phyloP scores from a whole-genome alignment of 129 eudicot genomes.

The Logfia minima region DNA sequence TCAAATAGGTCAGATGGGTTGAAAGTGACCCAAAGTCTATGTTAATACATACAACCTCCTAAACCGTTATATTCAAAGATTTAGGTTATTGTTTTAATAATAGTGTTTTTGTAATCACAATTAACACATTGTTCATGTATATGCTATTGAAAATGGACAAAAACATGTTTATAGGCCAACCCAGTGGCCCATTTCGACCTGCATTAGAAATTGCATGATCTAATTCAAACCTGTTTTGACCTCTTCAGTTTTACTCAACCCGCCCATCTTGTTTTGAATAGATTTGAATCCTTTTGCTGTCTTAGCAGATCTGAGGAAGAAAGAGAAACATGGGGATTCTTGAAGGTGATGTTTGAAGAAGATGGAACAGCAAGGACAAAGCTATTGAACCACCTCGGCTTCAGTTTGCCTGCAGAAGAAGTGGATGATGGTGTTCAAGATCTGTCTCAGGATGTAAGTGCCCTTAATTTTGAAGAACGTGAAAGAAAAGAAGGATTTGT shows the following conservation, averaged over 20 bases:
- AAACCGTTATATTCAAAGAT: background rate
- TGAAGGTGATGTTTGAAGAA: slow-evolving; percentile 93
- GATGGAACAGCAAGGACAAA: slow-evolving; percentile 88
- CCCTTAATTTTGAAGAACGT: slow-evolving; percentile 51
- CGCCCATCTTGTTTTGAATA: slow-evolving; percentile 4
- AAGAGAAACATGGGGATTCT: slow-evolving; percentile 84
- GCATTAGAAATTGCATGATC: background rate
- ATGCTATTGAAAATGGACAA: background rate
- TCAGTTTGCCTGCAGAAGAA: slow-evolving; percentile 61
- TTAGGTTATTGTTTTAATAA: background rate
- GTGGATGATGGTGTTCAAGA: slow-evolving; percentile 43
- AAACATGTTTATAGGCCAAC: background rate
- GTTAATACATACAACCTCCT: background rate
- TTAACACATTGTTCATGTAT: background rate
- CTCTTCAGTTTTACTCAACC: background rate
- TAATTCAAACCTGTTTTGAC: background rate
- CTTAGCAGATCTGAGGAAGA: slow-evolving; percentile 69
- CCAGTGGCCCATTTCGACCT: background rate
- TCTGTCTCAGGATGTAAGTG: slow-evolving; percentile 53
- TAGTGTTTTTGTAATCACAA: background rate
- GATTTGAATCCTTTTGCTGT: background rate
- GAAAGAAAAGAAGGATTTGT: slow-evolving; percentile 36
- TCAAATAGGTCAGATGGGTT: background rate
- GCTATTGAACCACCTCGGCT: slow-evolving; percentile 82
- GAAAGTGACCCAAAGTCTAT: background rate